Evolutionary conservation across 768 basidiomycete species (phyloP), one percentile per base, ranked within the genome.

Genomic region (Scleroderma bovista): DNA sequence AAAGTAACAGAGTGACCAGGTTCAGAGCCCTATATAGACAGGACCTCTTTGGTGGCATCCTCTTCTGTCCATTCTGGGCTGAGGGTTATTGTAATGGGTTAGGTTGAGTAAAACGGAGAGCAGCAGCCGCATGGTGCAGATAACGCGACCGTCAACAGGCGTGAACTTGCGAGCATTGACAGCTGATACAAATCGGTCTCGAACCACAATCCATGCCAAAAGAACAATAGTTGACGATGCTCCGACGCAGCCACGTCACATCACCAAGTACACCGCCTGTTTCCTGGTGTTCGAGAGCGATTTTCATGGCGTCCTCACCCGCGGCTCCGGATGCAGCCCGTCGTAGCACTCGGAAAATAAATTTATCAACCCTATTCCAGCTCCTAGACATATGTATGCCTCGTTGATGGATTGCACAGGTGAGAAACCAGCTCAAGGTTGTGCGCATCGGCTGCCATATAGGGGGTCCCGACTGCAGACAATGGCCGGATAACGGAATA

Each of bases 91-190:
- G 20, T 24, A 44, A 13, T 39, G n/a, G 32, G 63, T 57, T 23
- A 54, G 56, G 42, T 51, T 53, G 40, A 26, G n/a, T 41, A 59
- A 54, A 12, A 53, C 44, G 44, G 59, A 58, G 33, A 77, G 54
- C 12, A 88, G 57, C 22, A 89, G 73, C 58, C 75, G 77, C 5
- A 90, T 93, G 29, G 74, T 74, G 45, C 93, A 81, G 2, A 72
- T 75, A 29, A 92, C 71, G 53, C 75, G 77, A 1, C 87, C 86
- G 10, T 86, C 87, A 0, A 77, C 59, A 2, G 81, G 80, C 1
- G 87, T 89, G 56, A 88, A 90, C 88, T 29, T 89, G 66, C 84
- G 86, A 6, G 86, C 87, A 56, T 89, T 89, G 56, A 85, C 84
- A 41, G n/a, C n/a, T 17, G 47, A 33, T n/a, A 17, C 39, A 40